Conservation (phyloP, 2,329 filamentous ascomycete species). For the Furcasterigmium furcatum region DNA sequence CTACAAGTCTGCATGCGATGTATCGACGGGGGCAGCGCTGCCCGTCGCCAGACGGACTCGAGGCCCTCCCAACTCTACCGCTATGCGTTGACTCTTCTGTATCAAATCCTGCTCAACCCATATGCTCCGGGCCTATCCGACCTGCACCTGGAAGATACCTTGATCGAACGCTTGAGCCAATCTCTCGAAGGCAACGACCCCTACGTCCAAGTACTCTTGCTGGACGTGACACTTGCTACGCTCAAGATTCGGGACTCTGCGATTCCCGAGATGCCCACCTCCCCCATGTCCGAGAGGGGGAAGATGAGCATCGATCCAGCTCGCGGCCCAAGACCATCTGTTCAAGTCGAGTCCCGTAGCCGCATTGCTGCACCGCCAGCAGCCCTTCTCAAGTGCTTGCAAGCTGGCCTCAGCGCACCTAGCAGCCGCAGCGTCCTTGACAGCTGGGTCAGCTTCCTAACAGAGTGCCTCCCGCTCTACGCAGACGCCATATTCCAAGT, state of each 20-base stretch:
- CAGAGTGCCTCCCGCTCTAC: slow-evolving; percentile 81
- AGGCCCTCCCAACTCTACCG: slow-evolving; percentile 67
- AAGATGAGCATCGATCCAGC: slow-evolving; percentile 36
- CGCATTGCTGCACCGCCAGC: slow-evolving; percentile 54
- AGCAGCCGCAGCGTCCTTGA: slow-evolving; percentile 77
- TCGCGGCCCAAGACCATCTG: slow-evolving; percentile 34
- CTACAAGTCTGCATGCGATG: slow-evolving; percentile 63
- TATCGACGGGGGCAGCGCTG: slow-evolving; percentile 41
- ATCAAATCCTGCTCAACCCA: slow-evolving; percentile 64
- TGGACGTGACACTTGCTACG: slow-evolving; percentile 74
- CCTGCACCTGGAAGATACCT: slow-evolving; percentile 65
- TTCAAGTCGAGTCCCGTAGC: slow-evolving; percentile 23
- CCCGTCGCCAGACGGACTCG: slow-evolving; percentile 32
- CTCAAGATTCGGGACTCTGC: slow-evolving; percentile 60
- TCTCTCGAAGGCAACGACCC: slow-evolving; percentile 61
- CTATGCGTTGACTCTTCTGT: slow-evolving; percentile 65
- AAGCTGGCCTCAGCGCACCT: slow-evolving; percentile 73
- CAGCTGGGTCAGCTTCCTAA: slow-evolving; percentile 85
- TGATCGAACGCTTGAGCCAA: slow-evolving; percentile 66
- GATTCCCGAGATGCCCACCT: slow-evolving; percentile 34
- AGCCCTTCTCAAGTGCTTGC: slow-evolving; percentile 78
- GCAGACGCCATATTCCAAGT: slow-evolving; percentile 84
- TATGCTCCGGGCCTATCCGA: slow-evolving; percentile 55
- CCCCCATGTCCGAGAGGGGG: slow-evolving; percentile 45
- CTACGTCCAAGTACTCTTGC: slow-evolving; percentile 71